Percentiles rank a stretch among this genome's conserved stretches.
Evolutionary conservation across 2,329 filamentous ascomycete genomes (phyloP).

Genomic region (Tolypocladium endophyticum): DNA sequence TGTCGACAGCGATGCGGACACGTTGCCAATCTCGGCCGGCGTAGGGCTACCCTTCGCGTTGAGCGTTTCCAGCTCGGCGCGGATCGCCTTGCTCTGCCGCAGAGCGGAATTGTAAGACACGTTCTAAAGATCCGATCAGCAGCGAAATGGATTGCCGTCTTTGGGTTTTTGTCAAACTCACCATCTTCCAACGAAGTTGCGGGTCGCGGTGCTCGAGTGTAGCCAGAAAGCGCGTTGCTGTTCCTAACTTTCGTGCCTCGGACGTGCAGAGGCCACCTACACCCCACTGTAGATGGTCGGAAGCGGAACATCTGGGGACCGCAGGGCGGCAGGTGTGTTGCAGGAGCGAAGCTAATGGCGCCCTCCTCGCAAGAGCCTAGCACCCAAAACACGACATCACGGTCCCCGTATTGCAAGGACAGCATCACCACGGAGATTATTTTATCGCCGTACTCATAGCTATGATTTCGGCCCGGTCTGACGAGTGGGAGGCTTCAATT

Average conservation of each 20-base stretch:
- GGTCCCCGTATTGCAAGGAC: neutral
- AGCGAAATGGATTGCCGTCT: neutral
- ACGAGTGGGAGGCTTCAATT: neutral
- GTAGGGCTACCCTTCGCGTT: constrained; percentile 54
- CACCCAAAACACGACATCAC: neutral
- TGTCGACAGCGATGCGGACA: constrained; percentile 66
- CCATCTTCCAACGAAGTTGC: neutral
- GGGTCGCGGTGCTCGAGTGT: neutral
- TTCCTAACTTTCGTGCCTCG: neutral
- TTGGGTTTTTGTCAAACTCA: neutral
- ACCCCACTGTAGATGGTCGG: neutral
- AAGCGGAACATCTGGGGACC: neutral
- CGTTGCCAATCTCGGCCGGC: constrained; percentile 48
- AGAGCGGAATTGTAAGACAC: constrained; percentile 77
- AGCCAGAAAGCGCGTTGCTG: neutral
- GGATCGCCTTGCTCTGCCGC: constrained; percentile 73
- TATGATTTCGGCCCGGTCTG: neutral
- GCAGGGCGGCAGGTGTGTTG: neutral
- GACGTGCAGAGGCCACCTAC: neutral
- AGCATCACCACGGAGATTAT: neutral
- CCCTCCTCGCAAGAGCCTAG: neutral
- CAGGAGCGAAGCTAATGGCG: neutral
- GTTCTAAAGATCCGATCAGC: constrained; percentile 40
- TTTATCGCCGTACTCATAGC: neutral
- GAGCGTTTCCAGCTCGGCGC: constrained; percentile 64